Evolutionary conservation across 1,284 basidiomycete species (phyloP).

Genomic region (Leccinum subspadiceum): DNA sequence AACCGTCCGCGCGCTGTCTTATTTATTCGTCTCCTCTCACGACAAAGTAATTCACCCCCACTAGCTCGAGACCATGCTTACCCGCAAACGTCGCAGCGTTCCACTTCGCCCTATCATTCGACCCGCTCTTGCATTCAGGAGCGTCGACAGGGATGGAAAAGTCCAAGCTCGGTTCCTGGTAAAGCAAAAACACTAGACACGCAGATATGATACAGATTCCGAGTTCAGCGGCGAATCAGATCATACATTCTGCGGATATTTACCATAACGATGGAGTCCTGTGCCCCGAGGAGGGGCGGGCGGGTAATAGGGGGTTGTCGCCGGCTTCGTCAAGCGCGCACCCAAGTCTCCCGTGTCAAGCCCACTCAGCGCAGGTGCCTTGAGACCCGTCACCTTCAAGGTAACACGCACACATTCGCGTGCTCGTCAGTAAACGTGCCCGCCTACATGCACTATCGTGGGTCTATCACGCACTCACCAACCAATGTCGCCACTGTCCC

Average conservation of each 20-base stretch:
- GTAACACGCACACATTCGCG: background rate
- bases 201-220: background rate
- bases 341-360: conserved; percentile 35
- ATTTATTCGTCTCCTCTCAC: conserved; percentile 25
- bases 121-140: conserved; percentile 44
- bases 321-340: conserved; percentile 45
- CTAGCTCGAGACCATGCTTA: conserved; percentile 51
- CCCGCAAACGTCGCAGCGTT: conserved; percentile 52
- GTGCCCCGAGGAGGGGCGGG: conserved; percentile 57
- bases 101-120: conserved; percentile 54
- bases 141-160: conserved; percentile 46
- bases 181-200: conserved; percentile 53
- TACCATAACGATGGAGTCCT: conserved; percentile 61
- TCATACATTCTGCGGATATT: conserved; percentile 3
- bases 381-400: conserved; percentile 54
- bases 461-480: conserved; percentile 41
- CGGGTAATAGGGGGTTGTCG: conserved; percentile 56
- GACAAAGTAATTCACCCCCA: conserved; percentile 57
- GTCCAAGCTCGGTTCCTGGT: conserved; percentile 50
- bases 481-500: conserved; percentile 64
- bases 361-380: conserved; percentile 39
- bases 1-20: background rate
- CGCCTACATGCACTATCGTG: background rate
- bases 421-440: background rate
- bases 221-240: background rate